Percentiles rank a stretch among this genome's conserved stretches.
Conservation (phyloP, 2,329 filamentous ascomycete species). For the Aspergillus sp. region DNA sequence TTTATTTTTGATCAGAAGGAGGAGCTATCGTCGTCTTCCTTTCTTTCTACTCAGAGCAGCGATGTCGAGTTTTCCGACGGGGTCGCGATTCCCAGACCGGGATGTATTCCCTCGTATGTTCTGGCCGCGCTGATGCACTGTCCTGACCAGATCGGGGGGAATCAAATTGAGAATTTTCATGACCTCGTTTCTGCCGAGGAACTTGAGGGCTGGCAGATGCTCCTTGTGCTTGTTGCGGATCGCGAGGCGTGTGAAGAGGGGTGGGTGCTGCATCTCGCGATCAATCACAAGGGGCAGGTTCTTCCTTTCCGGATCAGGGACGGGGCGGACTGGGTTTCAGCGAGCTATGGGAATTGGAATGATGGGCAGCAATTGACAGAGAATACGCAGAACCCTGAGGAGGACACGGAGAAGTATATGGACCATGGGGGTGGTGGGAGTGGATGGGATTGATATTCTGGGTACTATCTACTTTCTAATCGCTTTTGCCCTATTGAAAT, state of each 20-base stretch:
- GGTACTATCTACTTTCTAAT: no score
- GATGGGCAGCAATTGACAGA: slow-evolving; percentile 15
- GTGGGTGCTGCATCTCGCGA: slow-evolving; percentile 16
- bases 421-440: background rate
- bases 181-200: background rate
- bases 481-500: no score
- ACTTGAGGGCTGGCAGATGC: background rate
- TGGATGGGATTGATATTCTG: no score
- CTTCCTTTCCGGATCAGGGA: slow-evolving; percentile 17
- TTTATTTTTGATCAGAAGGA: slow-evolving; percentile 6
- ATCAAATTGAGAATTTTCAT: background rate
- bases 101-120: slow-evolving; percentile 16
- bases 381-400: slow-evolving; percentile 11
- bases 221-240: slow-evolving; percentile 19
- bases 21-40: background rate
- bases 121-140: slow-evolving; percentile 16
- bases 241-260: slow-evolving; percentile 20
- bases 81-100: slow-evolving; percentile 1
- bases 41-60: background rate
- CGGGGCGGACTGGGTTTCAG: background rate
- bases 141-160: slow-evolving; percentile 17
- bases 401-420: slow-evolving; percentile 12
- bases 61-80: background rate
- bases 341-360: slow-evolving; percentile 3
- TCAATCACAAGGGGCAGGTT: slow-evolving; percentile 18